Evolutionary conservation across 1,139 yeast genomes (phyloP).

Genomic region (Debaryomycetaceae sp.): DNA sequence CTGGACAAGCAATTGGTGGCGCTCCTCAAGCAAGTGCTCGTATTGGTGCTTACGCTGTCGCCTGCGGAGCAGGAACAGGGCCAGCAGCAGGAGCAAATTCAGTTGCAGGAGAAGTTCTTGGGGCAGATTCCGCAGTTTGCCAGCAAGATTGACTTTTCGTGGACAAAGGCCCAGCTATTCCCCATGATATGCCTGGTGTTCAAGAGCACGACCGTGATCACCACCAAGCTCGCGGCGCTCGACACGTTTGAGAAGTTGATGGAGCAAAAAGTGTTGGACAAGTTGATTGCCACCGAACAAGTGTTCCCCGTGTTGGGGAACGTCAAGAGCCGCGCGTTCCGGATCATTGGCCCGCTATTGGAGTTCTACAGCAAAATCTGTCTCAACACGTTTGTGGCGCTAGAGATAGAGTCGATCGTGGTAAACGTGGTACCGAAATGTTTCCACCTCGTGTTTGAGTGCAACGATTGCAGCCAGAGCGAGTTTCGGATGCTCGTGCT

Average conservation of each 20-base stretch:
- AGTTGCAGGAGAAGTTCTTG: slow-evolving; percentile 50
- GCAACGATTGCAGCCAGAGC: slow-evolving; percentile 26
- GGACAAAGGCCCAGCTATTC: slow-evolving; percentile 60
- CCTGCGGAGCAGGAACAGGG: slow-evolving; percentile 14
- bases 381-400: slow-evolving; percentile 23
- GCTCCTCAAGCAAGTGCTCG: slow-evolving; percentile 20
- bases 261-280: slow-evolving; percentile 53
- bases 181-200: slow-evolving; percentile 67
- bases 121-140: slow-evolving; percentile 32
- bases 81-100: slow-evolving; percentile 19
- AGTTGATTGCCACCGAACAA: slow-evolving; percentile 62
- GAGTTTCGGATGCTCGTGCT: slow-evolving; percentile 25
- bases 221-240: slow-evolving; percentile 67
- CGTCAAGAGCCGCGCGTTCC: slow-evolving; percentile 68
- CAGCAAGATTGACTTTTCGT: slow-evolving; percentile 54
- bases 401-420: slow-evolving; percentile 27
- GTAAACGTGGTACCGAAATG: slow-evolving; percentile 30
- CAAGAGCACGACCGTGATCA: slow-evolving; percentile 71
- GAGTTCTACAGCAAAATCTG: slow-evolving; percentile 39
- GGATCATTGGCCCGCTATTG: slow-evolving; percentile 48
- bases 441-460: slow-evolving; percentile 27
- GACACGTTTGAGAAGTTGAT: slow-evolving; percentile 51
- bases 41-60: slow-evolving; percentile 16
- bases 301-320: slow-evolving; percentile 64
- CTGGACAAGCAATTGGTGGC: slow-evolving; percentile 35